Base-by-base conservation (phyloP, 768 basidiomycete genomes). In the Tricholoma furcatifolium region DNA sequence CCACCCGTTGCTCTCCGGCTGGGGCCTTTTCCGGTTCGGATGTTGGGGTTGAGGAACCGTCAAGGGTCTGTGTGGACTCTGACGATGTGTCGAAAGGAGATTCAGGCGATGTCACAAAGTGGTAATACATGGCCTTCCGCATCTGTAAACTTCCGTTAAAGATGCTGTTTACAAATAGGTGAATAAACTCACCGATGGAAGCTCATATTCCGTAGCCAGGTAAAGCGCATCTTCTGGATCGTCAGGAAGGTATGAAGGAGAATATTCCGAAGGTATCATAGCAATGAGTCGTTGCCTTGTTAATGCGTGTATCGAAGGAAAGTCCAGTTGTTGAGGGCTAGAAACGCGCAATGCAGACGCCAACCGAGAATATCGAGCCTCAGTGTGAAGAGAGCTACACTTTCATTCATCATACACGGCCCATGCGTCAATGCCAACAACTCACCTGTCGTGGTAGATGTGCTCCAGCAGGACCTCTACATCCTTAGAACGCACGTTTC, bases 401-500 rank as follows among this genome's bases (percentile, higher is more conserved):
- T n/a, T 41, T 4, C 15, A 20, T 23, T 43, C 35, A 14, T 3
- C 5, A 21, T 4, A 47, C n/a, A 15, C n/a, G 15, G 8, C 3
- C 38, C 3, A 27, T 21, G 20, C 4, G 12, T 9, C 3, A 27
- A 21, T 4, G 18, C 21, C 9, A 18, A 24, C 35, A 32, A 31
- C 35, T 79, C 67, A 88, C 88, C 65, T 65, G 61, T 88, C 82
- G 61, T 87, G 82, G 62, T 89, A 88, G 27, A 89, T 61, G 67
- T 87, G 79, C 53, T 75, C 74, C n/a, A 89, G 67, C 43, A 90
- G 64, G 1, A 70, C 73, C 43, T 79, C 77, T 6, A 87, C 73
- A 62, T 88, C 86, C 39, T 65, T 61, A 15, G 70, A 66, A 35
- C 60, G 63, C 44, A 80, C 70, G 30, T 67, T 63, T 15, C 70